These are phyloP conservation scores for Fusarium graminum DNA, from an alignment of 2,329 filamentous ascomycete genomes.

Conservation along the genomic window DNA sequence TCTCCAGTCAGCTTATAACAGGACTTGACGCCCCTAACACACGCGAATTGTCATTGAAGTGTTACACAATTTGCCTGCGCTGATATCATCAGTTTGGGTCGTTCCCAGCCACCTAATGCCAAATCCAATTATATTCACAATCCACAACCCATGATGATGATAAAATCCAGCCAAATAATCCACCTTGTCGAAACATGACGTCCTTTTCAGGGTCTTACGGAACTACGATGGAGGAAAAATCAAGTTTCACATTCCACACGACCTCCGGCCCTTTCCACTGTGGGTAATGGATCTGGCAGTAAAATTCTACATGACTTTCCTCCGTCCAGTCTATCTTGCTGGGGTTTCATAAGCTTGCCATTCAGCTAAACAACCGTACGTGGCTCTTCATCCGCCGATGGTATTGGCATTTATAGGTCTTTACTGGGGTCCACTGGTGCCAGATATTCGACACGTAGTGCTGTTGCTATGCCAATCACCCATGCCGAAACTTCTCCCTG, in stretches of 20 bases:
- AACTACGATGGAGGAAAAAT: slow-evolving; percentile 28
- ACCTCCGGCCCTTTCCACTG: slow-evolving; percentile 25
- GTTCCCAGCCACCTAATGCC: slow-evolving; percentile 1
- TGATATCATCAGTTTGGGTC: slow-evolving; percentile 15
- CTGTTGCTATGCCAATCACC: slow-evolving; percentile 21
- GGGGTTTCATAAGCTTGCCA: slow-evolving; percentile 34
- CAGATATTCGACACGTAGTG: slow-evolving; percentile 18
- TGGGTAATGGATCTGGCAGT: slow-evolving; percentile 6
- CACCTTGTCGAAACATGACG: slow-evolving; percentile 26
- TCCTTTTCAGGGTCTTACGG: slow-evolving; percentile 18
- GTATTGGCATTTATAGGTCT: not conserved
- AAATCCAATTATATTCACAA: slow-evolving; percentile 1
- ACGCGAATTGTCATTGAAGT: not conserved
- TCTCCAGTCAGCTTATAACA: slow-evolving; percentile 13
- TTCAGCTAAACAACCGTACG: slow-evolving; percentile 29
- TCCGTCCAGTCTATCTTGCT: slow-evolving; percentile 14
- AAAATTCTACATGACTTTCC: slow-evolving; percentile 2
- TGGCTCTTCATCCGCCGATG: slow-evolving; percentile 23
- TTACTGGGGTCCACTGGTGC: slow-evolving; percentile 26
- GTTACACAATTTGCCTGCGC: not conserved
- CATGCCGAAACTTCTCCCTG: not conserved
- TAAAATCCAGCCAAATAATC: slow-evolving; percentile 14
- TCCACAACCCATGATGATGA: not conserved
- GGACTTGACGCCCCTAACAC: not conserved
- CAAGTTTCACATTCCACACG: slow-evolving; percentile 39